Base-by-base conservation (phyloP, 495 filamentous ascomycete genomes). In the Trichocladium antarcticum region DNA sequence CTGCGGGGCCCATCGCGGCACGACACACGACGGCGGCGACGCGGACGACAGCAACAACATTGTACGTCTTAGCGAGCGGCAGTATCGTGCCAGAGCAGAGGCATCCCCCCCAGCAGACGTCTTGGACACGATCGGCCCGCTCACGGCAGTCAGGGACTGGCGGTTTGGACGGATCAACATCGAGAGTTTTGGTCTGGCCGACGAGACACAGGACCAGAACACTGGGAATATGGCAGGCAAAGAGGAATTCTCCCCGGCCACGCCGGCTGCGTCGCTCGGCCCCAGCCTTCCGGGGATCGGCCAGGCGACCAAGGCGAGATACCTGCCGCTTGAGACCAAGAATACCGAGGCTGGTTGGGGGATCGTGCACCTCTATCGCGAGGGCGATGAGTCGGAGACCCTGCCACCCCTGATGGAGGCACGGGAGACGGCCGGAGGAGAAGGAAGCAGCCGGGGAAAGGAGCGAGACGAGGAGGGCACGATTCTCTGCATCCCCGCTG, bases 401-500 rank as follows among this genome's bases (percentile, higher is more conserved):
- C 70, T 54, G 62, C 59, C 56, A 49, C 48, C 40, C 7, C 19
- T 9, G 14, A 34, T 31, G 34, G 45, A 28, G 16, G 20, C 14
- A 2, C 12, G 10, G 14, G 37, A 40, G 1, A 28, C 28, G n/a
- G 6, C 8, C 10, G 3, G 38, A 3, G 21, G 38, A 32, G 24
- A 22, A 38, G 22, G 22, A 8, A 37, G 21, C 11, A 35, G n/a
- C 3, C 29, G n/a, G 37, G 14, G 0, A 51, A 44, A 24, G 49
- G 21, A 20, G 36, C 32, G 35, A 10, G 57, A 51, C 5, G 58
- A 63, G 20, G 68, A 67, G 31, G 60, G 55, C 58, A 92, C 85
- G n/a, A 94, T 87, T 12, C 65, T 97, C 17, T 97, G 92, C 62
- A 87, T 98, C 36, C 80, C 95, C 24, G 90, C 93, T 9, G 93